Evolutionary conservation across 805 yeast genomes (phyloP).

Genomic region (Candida lessepsii): DNA sequence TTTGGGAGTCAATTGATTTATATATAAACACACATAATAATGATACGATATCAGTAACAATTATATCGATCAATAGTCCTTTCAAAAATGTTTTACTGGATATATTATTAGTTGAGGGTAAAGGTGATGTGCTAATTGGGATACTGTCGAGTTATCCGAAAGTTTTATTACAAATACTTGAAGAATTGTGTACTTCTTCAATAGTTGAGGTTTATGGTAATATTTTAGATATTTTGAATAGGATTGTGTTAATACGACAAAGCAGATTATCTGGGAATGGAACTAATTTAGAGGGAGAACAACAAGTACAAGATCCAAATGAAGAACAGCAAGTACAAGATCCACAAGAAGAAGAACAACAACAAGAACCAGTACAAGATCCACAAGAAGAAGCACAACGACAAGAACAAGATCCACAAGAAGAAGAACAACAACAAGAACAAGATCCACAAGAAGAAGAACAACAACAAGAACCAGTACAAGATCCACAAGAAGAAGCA

Average conservation of each 20-base stretch:
- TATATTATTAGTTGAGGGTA: slow-evolving; percentile 1
- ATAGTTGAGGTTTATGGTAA: not conserved
- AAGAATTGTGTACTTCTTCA: not conserved
- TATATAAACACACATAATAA: not conserved
- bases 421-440: not conserved
- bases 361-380: not conserved
- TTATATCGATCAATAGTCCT: slow-evolving; percentile 1
- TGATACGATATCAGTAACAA: not conserved
- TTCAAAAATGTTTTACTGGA: slow-evolving; percentile 3
- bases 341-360: not conserved
- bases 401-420: not conserved
- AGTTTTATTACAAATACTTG: slow-evolving; percentile 5
- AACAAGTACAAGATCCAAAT: not conserved
- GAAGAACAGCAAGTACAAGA: too few species aligned
- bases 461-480: not conserved
- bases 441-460: too few species aligned
- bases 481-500: not conserved
- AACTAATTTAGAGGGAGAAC: not conserved
- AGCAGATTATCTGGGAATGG: not conserved
- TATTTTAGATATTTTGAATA: slow-evolving; percentile 2
- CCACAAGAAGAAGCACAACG: too few species aligned
- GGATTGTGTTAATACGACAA: not conserved
- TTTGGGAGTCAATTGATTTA: slow-evolving; percentile 1
- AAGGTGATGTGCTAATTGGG: slow-evolving; percentile 1
- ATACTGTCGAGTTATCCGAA: slow-evolving; percentile 4